A percentile compares a stretch with the other conserved stretches of the same genome.
phyloP scores from a whole-genome alignment of 1,284 basidiomycete genomes.

The Sanguinoderma infundibulare region DNA sequence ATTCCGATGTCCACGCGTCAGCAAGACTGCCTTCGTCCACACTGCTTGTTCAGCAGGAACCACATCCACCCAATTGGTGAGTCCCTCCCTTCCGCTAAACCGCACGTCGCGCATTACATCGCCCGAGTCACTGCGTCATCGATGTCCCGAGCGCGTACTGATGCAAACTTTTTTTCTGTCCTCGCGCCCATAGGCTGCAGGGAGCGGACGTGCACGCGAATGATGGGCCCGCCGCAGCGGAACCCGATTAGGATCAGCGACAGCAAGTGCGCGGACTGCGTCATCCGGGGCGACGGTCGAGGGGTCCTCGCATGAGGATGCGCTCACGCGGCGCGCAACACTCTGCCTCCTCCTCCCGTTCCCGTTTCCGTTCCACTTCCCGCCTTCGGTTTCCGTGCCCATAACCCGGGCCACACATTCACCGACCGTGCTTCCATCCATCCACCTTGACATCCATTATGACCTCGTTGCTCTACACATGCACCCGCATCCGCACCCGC shows the following conservation, averaged over 20 bases:
- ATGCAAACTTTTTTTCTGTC: not conserved
- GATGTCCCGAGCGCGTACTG: conserved; percentile 2
- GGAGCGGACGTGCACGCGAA: conserved; percentile 58
- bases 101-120: too few relatives aligned
- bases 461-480: not conserved
- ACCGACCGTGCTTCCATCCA: not conserved
- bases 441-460: conserved; percentile 2
- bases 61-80: conserved; percentile 63
- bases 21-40: conserved; percentile 65
- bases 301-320: conserved; percentile 32
- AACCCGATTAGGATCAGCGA: conserved; percentile 78
- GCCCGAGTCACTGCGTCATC: conserved; percentile 6
- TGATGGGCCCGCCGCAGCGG: conserved; percentile 72
- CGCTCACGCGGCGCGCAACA: conserved; percentile 12
- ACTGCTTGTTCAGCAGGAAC: conserved; percentile 74
- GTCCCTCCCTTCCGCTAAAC: conserved; percentile 23
- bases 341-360: conserved; percentile 11
- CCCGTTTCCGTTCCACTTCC: not conserved
- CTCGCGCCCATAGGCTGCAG: conserved; percentile 54
- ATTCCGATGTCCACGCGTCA: conserved; percentile 70
- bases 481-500: not conserved
- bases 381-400: not conserved
- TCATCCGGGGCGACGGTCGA: conserved; percentile 37
- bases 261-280: conserved; percentile 61
- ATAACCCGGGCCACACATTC: not conserved